phyloP scores from a whole-genome alignment of 2,329 filamentous ascomycete species.

The Chaetothyriales sp. region DNA sequence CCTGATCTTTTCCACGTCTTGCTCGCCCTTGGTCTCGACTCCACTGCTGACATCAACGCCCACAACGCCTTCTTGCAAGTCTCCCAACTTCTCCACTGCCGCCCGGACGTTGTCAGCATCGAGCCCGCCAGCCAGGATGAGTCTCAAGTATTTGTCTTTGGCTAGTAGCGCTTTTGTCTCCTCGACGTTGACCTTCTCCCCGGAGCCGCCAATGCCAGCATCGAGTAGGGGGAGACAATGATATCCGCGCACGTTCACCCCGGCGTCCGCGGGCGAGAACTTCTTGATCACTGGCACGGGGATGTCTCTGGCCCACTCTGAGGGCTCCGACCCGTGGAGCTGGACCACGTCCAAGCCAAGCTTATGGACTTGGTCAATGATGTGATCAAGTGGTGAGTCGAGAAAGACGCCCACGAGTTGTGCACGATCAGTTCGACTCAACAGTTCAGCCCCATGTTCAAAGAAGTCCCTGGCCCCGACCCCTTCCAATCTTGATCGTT shows the following conservation, averaged over 20 bases:
- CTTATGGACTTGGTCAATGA: slow-evolving; percentile 61
- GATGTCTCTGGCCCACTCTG: slow-evolving; percentile 82
- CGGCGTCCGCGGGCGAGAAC: slow-evolving; percentile 63
- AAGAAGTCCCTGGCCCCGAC: slow-evolving; percentile 53
- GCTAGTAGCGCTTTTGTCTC: slow-evolving; percentile 53
- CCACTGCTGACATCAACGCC: slow-evolving; percentile 91
- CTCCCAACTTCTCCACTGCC: slow-evolving; percentile 48
- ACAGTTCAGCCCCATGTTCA: slow-evolving; percentile 35
- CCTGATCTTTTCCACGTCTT: slow-evolving; percentile 66
- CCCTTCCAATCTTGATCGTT: slow-evolving; percentile 18
- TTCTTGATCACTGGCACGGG: slow-evolving; percentile 81
- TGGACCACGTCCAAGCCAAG: slow-evolving; percentile 79
- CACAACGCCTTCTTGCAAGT: slow-evolving; percentile 47
- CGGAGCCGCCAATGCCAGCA: slow-evolving; percentile 68
- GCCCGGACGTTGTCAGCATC: slow-evolving; percentile 61
- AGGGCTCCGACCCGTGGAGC: slow-evolving; percentile 76
- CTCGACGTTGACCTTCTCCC: slow-evolving; percentile 57
- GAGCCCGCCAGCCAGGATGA: slow-evolving; percentile 76
- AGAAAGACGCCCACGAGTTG: slow-evolving; percentile 87
- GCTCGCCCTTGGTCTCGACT: slow-evolving; percentile 68
- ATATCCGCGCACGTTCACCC: slow-evolving; percentile 58
- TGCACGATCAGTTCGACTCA: slow-evolving; percentile 44
- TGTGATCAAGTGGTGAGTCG: slow-evolving; percentile 70
- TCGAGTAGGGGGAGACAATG: slow-evolving; percentile 76
- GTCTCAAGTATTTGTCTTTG: slow-evolving; percentile 52